A percentile compares a stretch with the other conserved stretches of the same genome.
These are phyloP conservation scores for Vanrija pseudolonga DNA, from an alignment of 1,284 basidiomycete species.

Conservation along the genomic window DNA sequence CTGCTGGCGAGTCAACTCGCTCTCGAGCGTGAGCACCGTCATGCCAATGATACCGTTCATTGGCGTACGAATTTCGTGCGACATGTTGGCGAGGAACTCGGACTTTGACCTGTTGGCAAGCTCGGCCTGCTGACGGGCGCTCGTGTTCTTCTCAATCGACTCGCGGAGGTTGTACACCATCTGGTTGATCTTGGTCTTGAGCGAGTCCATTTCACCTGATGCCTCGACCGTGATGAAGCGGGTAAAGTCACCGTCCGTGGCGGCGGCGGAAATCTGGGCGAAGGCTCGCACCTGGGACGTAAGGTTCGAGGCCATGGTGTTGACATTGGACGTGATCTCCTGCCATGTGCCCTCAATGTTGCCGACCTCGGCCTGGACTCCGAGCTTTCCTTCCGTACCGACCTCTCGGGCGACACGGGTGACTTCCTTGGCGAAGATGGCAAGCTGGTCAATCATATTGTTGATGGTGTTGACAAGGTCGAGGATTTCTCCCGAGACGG, in stretches of 20 bases:
- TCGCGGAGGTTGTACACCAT: conserved; percentile 99
- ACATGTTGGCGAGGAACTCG: conserved; percentile 97
- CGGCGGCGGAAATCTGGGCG: conserved; percentile 96
- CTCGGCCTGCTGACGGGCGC: conserved; percentile 95
- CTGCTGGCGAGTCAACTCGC: conserved; percentile 87
- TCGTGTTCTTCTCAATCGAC: conserved; percentile 97
- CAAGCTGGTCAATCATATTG: conserved; percentile 91
- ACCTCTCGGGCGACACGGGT: conserved; percentile 94
- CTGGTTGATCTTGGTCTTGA: conserved; percentile 87
- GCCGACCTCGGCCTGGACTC: conserved; percentile 95
- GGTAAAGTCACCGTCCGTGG: conserved; percentile 98
- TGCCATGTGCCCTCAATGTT: conserved; percentile 98
- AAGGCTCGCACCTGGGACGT: conserved; percentile 99
- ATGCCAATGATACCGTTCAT: conserved; percentile 99
- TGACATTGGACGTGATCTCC: conserved; percentile 92
- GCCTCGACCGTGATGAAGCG: conserved; percentile 99
- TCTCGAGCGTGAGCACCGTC: conserved; percentile 67
- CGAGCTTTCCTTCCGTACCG: conserved; percentile 92
- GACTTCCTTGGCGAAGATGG: conserved; percentile 90
- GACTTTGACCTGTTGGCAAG: conserved; percentile 93
- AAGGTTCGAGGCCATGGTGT: conserved; percentile 91
- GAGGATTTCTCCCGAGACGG: conserved; percentile 92
- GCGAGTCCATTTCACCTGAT: conserved; percentile 96
- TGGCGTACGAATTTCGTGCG: conserved; percentile 94
- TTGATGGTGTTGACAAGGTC: conserved; percentile 79